Evolutionary conservation across 176 grass and related monocot species (phyloP).

Genomic region (Puccinellia tenuiflora): DNA sequence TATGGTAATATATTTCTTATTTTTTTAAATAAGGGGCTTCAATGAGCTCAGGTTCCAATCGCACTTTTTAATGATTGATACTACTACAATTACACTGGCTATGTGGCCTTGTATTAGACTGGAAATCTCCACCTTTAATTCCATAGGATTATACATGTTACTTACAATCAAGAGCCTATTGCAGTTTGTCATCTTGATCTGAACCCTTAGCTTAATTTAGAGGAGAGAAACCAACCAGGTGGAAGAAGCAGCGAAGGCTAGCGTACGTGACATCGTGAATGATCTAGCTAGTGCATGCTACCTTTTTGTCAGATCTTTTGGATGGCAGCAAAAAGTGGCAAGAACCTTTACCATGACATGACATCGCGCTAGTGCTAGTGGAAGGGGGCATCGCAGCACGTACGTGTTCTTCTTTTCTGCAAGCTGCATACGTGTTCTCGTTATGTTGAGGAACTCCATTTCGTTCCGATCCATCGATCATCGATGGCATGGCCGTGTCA

Average conservation of each 20-base stretch:
- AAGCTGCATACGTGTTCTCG: neutral
- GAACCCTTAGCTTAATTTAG: neutral
- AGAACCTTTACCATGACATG: constrained; percentile 15
- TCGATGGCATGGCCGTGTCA: no score
- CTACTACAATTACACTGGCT: no score
- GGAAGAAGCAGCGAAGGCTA: neutral
- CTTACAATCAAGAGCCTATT: no score
- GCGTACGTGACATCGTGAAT: neutral
- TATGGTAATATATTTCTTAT: no score
- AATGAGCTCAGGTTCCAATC: no score
- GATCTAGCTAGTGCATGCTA: neutral
- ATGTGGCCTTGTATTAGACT: no score
- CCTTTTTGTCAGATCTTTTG: neutral
- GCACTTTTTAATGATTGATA: no score
- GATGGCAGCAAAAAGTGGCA: neutral
- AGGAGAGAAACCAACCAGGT: neutral
- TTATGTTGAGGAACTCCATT: neutral
- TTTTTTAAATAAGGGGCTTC: no score
- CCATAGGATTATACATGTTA: no score
- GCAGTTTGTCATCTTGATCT: neutral
- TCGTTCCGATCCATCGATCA: no score
- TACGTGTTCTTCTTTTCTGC: neutral
- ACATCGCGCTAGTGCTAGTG: neutral
- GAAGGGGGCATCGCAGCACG: neutral
- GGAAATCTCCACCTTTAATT: no score